Percentiles rank a stretch among this genome's conserved stretches.
Evolutionary conservation across 495 filamentous ascomycete species (phyloP).

Genomic region (Daldinia vernicosa): DNA sequence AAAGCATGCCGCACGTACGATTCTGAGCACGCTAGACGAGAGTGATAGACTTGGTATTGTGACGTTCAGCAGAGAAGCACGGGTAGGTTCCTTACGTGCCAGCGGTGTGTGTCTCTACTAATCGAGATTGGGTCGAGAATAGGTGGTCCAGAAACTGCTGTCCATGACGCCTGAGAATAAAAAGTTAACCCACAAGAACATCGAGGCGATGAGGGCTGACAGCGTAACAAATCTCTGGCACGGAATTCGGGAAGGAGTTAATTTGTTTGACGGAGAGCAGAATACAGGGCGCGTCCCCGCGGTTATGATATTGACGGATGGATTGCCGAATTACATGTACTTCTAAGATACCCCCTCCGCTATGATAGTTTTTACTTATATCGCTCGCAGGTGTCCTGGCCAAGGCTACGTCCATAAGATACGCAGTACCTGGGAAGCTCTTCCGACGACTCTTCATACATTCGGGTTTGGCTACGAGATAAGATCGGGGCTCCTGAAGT

Average conservation of each 20-base stretch:
- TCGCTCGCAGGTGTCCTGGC: constrained; percentile 16
- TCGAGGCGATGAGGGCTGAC: constrained; percentile 44
- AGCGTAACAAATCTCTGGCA: constrained; percentile 55
- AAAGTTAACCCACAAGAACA: constrained; percentile 37
- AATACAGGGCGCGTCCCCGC: constrained; percentile 47
- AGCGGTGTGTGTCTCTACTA: constrained; percentile 1
- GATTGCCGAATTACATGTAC: constrained; percentile 54
- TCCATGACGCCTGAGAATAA: constrained; percentile 51
- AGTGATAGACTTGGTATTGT: constrained; percentile 58
- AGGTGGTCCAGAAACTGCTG: constrained; percentile 51
- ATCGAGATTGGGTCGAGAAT: background rate
- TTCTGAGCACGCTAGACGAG: constrained; percentile 52
- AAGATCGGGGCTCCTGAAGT: constrained; percentile 54
- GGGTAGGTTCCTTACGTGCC: constrained; percentile 25
- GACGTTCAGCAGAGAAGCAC: constrained; percentile 47
- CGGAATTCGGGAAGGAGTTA: constrained; percentile 50
- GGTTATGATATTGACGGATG: constrained; percentile 59
- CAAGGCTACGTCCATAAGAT: constrained; percentile 54
- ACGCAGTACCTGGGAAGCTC: constrained; percentile 36
- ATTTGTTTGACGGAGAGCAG: constrained; percentile 42
- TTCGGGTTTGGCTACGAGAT: constrained; percentile 59
- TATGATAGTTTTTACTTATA: constrained; percentile 1
- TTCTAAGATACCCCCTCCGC: background rate
- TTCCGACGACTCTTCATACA: constrained; percentile 55
- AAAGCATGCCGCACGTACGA: constrained; percentile 58